Conservation (phyloP, 164 flowering plant genomes). For the Annona squamosa region DNA sequence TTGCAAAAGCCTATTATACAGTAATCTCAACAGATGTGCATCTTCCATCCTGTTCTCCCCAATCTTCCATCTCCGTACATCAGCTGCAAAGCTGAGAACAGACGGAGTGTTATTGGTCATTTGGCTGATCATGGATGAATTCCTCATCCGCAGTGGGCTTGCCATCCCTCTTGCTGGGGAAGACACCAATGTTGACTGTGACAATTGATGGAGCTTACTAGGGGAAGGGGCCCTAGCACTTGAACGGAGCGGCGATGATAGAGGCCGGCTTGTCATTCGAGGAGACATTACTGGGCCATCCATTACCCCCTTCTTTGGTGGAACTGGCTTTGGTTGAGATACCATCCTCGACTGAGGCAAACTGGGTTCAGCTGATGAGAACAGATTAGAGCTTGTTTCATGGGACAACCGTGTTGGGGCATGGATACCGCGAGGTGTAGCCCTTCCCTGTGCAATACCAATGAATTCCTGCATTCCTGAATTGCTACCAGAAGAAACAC, state of each 20-base stretch:
- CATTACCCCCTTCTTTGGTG: conserved; percentile 37
- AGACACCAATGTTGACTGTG: conserved; percentile 6
- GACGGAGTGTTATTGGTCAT: conserved; percentile 35
- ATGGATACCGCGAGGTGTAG: conserved; percentile 48
- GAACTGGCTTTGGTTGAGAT: conserved; percentile 32
- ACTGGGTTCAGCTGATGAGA: conserved; percentile 73
- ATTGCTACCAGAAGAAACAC: conserved; percentile 94
- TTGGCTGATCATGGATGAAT: conserved; percentile 24
- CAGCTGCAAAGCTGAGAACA: conserved; percentile 49
- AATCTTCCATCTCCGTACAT: conserved; percentile 54
- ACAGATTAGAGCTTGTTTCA: conserved; percentile 71
- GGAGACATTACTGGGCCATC: conserved; percentile 52
- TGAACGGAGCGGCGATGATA: conserved; percentile 53
- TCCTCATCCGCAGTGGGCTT: conserved; percentile 59
- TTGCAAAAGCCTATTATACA: conserved; percentile 66
- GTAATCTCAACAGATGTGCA: conserved; percentile 62
- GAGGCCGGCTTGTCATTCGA: conserved; percentile 28
- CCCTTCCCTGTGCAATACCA: conserved; percentile 19
- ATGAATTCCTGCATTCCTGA: conserved; percentile 48
- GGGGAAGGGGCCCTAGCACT: conserved; percentile 57
- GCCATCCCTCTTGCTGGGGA: conserved; percentile 48
- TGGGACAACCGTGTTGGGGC: conserved; percentile 87
- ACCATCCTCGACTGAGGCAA: conserved; percentile 46
- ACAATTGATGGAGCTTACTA: conserved; percentile 30
- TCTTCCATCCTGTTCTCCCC: conserved; percentile 56